phyloP scores from a whole-genome alignment of 345 rosid species.

The Excoecaria cochinchinensis region DNA sequence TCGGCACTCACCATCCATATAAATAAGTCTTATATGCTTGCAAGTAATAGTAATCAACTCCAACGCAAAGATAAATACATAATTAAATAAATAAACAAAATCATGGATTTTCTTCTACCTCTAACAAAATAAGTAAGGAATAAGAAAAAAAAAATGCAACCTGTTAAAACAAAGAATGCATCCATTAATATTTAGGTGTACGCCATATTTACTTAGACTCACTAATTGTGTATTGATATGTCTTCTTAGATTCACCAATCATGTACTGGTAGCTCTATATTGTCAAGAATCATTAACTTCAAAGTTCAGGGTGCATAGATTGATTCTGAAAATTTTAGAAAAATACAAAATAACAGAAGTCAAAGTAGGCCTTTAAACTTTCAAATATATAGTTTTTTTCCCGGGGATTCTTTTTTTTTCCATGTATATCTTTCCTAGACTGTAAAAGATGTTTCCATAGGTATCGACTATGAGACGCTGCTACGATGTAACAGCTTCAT shows the following conservation, averaged over 20 bases:
- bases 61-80: neutral
- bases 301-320: neutral
- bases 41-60: neutral
- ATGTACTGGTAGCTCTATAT: neutral
- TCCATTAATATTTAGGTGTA: neutral
- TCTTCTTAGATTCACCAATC: neutral
- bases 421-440: neutral
- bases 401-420: too few species aligned
- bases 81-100: neutral
- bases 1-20: neutral
- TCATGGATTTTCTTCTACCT: neutral
- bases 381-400: neutral
- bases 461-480: neutral
- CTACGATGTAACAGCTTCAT: neutral
- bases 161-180: neutral
- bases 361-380: neutral
- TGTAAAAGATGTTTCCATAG: neutral
- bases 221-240: too few species aligned
- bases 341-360: neutral
- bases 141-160: neutral
- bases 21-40: conserved; percentile 1
- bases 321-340: neutral
- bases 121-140: neutral
- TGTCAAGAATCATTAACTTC: neutral
- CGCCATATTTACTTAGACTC: neutral